Evolutionary conservation across 208 protist species (phyloP).

Genomic region (Trypanosoma melophagium): DNA sequence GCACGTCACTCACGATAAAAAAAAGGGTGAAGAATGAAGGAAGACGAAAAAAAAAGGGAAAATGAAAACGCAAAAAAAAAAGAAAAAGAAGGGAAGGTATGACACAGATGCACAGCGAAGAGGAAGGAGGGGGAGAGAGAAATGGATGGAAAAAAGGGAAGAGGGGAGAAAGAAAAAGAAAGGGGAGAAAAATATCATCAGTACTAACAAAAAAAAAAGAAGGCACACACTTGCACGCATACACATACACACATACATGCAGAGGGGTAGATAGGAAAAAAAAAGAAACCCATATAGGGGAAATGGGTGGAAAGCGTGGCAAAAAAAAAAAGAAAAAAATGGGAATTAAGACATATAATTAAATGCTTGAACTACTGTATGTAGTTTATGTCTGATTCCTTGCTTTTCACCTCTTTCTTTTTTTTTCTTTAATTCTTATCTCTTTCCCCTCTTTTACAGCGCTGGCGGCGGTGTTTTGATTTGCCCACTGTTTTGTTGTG

Average conservation of each 20-base stretch:
- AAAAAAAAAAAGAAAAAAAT: no score
- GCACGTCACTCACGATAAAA: no score
- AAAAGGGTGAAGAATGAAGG: no score
- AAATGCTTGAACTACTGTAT: no score
- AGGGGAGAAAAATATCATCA: slow-evolving; percentile 3
- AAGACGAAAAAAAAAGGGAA: neutral
- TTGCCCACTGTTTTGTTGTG: no score
- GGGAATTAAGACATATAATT: no score
- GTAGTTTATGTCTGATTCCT: no score
- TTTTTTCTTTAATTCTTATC: no score
- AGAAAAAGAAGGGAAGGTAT: neutral
- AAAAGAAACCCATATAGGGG: neutral
- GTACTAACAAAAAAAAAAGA: slow-evolving; percentile 1
- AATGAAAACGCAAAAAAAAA: neutral
- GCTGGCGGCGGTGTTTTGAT: no score
- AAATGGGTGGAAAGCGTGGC: no score
- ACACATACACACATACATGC: slow-evolving; percentile 8
- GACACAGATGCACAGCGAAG: neutral
- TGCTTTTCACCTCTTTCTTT: no score
- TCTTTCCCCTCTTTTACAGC: no score
- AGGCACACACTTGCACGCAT: neutral
- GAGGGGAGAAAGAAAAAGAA: slow-evolving; percentile 14
- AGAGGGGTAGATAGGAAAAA: neutral
- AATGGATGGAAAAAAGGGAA: slow-evolving; percentile 1
- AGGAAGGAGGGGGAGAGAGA: neutral